A percentile compares a stretch with the other conserved stretches of the same genome.
Conservation (phyloP, 2,329 filamentous ascomycete species). For the Incumbomyces lentus region DNA sequence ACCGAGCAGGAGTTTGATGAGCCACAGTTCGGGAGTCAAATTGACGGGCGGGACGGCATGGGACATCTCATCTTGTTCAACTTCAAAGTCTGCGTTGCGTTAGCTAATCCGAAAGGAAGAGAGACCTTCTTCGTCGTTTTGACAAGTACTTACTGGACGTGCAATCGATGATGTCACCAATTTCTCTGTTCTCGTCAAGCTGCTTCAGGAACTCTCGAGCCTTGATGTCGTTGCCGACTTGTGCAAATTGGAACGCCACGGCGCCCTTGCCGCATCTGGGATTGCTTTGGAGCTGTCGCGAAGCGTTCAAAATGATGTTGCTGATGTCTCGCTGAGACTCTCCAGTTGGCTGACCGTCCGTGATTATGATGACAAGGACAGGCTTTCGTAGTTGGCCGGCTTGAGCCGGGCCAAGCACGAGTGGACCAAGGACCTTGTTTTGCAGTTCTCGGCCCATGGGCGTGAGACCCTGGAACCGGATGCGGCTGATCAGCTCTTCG, state of each 20-base stretch:
- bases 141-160: conserved; percentile 50
- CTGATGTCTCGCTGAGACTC: conserved; percentile 48
- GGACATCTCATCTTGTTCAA: conserved; percentile 57
- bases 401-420: conserved; percentile 46
- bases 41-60: conserved; percentile 51
- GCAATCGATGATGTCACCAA: conserved; percentile 55
- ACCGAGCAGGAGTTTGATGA: conserved; percentile 57
- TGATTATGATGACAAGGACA: conserved; percentile 55
- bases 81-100: conserved; percentile 48
- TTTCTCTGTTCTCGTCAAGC: conserved; percentile 52
- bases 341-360: conserved; percentile 56
- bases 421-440: conserved; percentile 53
- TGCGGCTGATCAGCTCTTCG: conserved; percentile 45
- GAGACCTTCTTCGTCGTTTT: too few species aligned
- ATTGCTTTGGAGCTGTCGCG: conserved; percentile 39
- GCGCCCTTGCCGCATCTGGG: conserved; percentile 47
- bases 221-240: conserved; percentile 57
- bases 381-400: conserved; percentile 50
- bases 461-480: conserved; percentile 56
- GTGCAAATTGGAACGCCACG: conserved; percentile 58
- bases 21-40: conserved; percentile 55
- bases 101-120: too few species aligned
- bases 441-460: conserved; percentile 55
- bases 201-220: conserved; percentile 54
- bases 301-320: conserved; percentile 47